Conservation (phyloP, 2,329 filamentous ascomycete genomes). For the Pseudopithomyces maydicus region DNA sequence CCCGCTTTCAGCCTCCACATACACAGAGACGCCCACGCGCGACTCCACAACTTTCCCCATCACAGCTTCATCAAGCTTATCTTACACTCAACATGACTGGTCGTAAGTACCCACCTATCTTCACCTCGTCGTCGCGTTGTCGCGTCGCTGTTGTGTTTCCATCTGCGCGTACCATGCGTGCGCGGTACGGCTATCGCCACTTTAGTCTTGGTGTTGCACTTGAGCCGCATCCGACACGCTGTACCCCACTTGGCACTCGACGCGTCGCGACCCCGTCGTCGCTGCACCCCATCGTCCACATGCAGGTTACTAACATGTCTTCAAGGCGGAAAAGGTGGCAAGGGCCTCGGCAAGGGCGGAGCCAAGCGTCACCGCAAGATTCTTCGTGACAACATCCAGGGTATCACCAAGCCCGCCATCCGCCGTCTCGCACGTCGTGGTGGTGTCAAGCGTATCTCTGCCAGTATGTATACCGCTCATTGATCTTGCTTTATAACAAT, state of each 20-base stretch:
- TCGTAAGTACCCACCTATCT: slow-evolving; percentile 44
- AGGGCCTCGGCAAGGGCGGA: slow-evolving; percentile 60
- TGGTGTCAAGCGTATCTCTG: slow-evolving; percentile 60
- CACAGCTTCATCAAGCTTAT: slow-evolving; percentile 28
- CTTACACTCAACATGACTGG: slow-evolving; percentile 48
- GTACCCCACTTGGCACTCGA: slow-evolving; percentile 17
- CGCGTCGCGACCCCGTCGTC: slow-evolving; percentile 21
- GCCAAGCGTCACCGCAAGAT: slow-evolving; percentile 62
- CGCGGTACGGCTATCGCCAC: slow-evolving; percentile 13
- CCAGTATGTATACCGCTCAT: slow-evolving; percentile 45
- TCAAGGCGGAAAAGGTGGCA: slow-evolving; percentile 59
- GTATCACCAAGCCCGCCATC: slow-evolving; percentile 61
- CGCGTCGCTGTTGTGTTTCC: slow-evolving; percentile 26
- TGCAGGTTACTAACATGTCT: slow-evolving; percentile 39
- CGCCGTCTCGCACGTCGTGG: slow-evolving; percentile 60
- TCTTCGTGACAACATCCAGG: slow-evolving; percentile 61
- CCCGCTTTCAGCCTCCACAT: slow-evolving; percentile 10
- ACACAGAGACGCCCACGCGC: slow-evolving; percentile 13
- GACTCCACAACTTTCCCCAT: slow-evolving; percentile 23
- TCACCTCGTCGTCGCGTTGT: slow-evolving; percentile 15
- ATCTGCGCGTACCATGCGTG: slow-evolving; percentile 13
- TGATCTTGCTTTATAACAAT: background rate
- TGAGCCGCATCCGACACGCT: slow-evolving; percentile 30
- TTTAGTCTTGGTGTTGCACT: slow-evolving; percentile 29
- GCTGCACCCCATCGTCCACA: slow-evolving; percentile 11